Evolutionary conservation across 1,284 basidiomycete species (phyloP).

Genomic region (Cystobasidiaceae sp.): DNA sequence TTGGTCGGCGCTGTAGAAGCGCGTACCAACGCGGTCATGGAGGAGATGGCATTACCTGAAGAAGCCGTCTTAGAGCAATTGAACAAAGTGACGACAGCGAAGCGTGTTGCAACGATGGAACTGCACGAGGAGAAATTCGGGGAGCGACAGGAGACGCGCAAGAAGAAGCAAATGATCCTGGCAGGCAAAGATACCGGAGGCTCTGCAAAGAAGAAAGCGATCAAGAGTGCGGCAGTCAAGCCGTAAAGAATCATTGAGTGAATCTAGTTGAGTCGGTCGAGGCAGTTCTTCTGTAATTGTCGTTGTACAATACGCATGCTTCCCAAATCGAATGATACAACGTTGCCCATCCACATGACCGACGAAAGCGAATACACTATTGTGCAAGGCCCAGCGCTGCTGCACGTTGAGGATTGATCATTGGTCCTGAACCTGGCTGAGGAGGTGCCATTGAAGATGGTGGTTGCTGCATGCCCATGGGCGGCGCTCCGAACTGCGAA

Average conservation of each 20-base stretch:
- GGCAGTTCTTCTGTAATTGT: too few species aligned
- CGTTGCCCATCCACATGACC: too few species aligned
- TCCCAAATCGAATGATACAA: too few species aligned
- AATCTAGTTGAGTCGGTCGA: too few species aligned
- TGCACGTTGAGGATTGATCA: slow-evolving; percentile 28
- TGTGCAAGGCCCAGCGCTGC: slow-evolving; percentile 21
- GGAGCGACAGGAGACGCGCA: slow-evolving; percentile 72
- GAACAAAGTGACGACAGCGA: slow-evolving; percentile 83
- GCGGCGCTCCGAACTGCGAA: slow-evolving; percentile 7
- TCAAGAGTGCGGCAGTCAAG: not conserved
- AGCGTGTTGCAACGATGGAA: slow-evolving; percentile 76
- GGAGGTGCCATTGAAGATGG: slow-evolving; percentile 21
- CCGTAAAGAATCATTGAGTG: too few species aligned
- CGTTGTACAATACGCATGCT: too few species aligned
- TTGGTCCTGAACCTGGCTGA: slow-evolving; percentile 3
- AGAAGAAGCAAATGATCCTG: slow-evolving; percentile 53
- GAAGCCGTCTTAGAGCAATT: slow-evolving; percentile 76
- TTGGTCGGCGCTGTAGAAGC: slow-evolving; percentile 76
- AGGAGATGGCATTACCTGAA: slow-evolving; percentile 59
- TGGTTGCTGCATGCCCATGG: not conserved
- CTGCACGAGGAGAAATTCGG: slow-evolving; percentile 89
- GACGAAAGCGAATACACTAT: too few species aligned
- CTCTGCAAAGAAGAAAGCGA: not conserved
- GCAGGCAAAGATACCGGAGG: not conserved
- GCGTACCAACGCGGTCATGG: slow-evolving; percentile 63